Evolutionary conservation across 2,329 filamentous ascomycete species (phyloP).

Genomic region (Fusarium mundagurra): DNA sequence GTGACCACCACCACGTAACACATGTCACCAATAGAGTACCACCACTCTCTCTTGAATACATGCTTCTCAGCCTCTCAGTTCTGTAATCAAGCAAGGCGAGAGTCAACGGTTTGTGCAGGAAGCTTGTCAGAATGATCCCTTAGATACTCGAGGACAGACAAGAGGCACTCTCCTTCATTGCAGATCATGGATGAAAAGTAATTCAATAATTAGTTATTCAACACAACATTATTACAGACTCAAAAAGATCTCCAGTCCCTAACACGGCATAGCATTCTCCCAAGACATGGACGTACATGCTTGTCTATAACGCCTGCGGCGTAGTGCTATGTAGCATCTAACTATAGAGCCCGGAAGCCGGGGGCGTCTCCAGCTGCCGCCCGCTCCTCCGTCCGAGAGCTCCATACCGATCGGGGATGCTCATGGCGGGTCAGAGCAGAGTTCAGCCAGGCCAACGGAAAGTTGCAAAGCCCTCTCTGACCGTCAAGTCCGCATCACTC

Average conservation of each 20-base stretch:
- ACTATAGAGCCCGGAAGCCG: constrained; percentile 36
- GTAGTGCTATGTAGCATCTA: constrained; percentile 29
- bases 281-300: constrained; percentile 12
- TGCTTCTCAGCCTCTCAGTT: neutral
- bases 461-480: constrained; percentile 26
- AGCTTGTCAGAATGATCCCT: neutral
- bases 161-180: neutral
- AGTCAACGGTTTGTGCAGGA: neutral
- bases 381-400: constrained; percentile 43
- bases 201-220: neutral
- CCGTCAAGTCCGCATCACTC: constrained; percentile 33
- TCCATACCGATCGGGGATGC: constrained; percentile 44
- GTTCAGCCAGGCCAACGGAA: constrained; percentile 42
- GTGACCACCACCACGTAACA: neutral
- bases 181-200: neutral
- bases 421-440: constrained; percentile 41
- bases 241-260: constrained; percentile 30
- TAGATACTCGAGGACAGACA: neutral
- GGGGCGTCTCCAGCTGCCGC: constrained; percentile 33
- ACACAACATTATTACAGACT: neutral
- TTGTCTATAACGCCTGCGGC: constrained; percentile 30
- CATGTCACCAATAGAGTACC: neutral
- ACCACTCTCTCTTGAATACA: neutral
- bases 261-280: constrained; percentile 24
- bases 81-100: neutral